Base-by-base conservation (phyloP, 768 basidiomycete species). In the Calocera viscosa region DNA sequence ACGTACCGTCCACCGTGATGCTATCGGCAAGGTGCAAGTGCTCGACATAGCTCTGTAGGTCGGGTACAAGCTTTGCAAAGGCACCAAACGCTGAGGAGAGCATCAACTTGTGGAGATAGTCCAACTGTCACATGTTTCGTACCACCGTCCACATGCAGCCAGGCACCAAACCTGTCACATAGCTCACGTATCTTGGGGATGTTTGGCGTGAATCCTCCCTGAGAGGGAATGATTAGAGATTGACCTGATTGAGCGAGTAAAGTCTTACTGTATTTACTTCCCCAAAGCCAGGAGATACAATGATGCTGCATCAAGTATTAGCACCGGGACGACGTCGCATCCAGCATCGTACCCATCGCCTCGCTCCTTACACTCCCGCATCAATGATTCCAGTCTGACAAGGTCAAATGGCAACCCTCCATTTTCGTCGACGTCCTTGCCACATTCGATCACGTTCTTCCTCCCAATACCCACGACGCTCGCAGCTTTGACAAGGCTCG, bases 61-160 rank as follows among this genome's bases (percentile, higher is more conserved):
- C 75, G 14, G 78, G 78, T 60, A 77, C 71, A 0, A 79, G 66
- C 10, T 72, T 70, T 0, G 76, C 79, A 47, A 80, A 80, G 1
- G 77, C 79, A 5, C 77, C 78, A 64, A 81, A 81, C 1, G 80
- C 80, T 77, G 68, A 1, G 30, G 32, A 30, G 38, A 14, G 19
- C 38, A 19, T 32, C 16, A 32, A 41, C 30, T 17, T 49, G 22
- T 14, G 35, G 7, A 38, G 35, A 35, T 40, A 8, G 34, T 12
- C 19, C 53, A 3, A 34, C n/a, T n/a, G 35, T 35, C 22, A 17
- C 16, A 40, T 17, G 1, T n/a, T 14, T 67, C 74, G 64, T 49
- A 78, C 78, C 78, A 10, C 75, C 80, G 68, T 81, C 80, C 30
- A 80, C 73, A 70, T 80, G 79, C 1, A 81, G 68, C 79, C 79